These are phyloP conservation scores for Termitomyces bulborhizus DNA, from an alignment of 768 basidiomycete species.

Conservation along the genomic window DNA sequence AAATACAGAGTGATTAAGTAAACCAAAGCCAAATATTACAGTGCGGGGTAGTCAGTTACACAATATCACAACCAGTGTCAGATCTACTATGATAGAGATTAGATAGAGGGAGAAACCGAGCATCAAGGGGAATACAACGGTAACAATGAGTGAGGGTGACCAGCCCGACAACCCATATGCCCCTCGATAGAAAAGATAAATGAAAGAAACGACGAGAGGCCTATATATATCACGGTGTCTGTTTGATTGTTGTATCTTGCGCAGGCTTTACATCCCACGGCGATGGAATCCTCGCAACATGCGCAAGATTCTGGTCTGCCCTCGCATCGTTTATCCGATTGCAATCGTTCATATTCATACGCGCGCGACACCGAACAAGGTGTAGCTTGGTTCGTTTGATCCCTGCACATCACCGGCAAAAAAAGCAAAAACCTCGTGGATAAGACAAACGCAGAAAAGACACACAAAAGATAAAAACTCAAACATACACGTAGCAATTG, in stretches of 20 bases:
- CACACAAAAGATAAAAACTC: constrained; percentile 24
- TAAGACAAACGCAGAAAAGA: not conserved
- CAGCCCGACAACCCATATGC: too few relatives aligned
- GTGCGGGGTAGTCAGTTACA: too few relatives aligned
- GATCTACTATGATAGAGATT: too few relatives aligned
- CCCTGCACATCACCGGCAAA: constrained; percentile 36
- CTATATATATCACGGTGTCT: constrained; percentile 11
- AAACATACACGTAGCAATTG: constrained; percentile 67
- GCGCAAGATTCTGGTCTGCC: constrained; percentile 74
- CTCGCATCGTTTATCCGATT: constrained; percentile 73
- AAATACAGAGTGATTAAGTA: too few relatives aligned
- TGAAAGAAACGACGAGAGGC: too few relatives aligned
- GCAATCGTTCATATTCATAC: constrained; percentile 70
- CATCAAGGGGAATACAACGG: too few relatives aligned
- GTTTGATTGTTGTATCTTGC: constrained; percentile 12
- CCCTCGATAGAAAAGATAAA: too few relatives aligned
- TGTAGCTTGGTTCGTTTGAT: constrained; percentile 82
- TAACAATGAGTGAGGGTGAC: too few relatives aligned
- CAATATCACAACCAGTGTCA: too few relatives aligned
- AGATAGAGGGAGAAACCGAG: too few relatives aligned
- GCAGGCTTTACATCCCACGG: constrained; percentile 58
- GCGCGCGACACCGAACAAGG: constrained; percentile 73
- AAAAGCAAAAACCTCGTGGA: too few relatives aligned
- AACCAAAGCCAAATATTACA: too few relatives aligned
- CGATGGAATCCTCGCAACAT: constrained; percentile 63